A percentile compares a stretch with the other conserved stretches of the same genome.
Conservation (phyloP, 139 green algal species). For the Pleodorina starrii region DNA sequence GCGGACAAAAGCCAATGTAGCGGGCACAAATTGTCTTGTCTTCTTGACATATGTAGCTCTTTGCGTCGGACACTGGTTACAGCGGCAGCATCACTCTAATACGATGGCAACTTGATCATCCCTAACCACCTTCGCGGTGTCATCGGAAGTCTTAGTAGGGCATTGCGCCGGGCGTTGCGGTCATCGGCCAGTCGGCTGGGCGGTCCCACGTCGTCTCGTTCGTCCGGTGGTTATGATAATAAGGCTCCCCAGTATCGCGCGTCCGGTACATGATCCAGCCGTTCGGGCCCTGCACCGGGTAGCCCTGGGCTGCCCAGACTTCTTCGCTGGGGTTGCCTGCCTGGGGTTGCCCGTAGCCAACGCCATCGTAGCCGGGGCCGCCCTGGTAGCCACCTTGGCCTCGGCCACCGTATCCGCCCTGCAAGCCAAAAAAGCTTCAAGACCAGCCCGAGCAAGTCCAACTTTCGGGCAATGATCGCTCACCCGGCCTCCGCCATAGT, state of each 20-base stretch:
- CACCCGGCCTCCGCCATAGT: conserved; percentile 31
- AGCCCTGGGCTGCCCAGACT: conserved; percentile 71
- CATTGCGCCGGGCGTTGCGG: too few species aligned
- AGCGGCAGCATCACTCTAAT: conserved; percentile 26
- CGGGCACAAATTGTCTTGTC: neutral
- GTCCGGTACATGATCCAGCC: conserved; percentile 81
- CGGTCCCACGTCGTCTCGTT: conserved; percentile 48
- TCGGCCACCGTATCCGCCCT: conserved; percentile 48
- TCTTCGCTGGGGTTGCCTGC: conserved; percentile 60
- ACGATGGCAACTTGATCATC: conserved; percentile 13
- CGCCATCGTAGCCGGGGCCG: conserved; percentile 39
- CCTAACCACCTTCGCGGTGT: conserved; percentile 27
- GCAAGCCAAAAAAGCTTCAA: neutral
- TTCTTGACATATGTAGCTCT: conserved; percentile 10
- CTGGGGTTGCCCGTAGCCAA: conserved; percentile 14
- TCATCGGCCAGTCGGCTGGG: conserved; percentile 32
- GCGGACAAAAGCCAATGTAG: neutral
- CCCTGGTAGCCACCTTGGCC: conserved; percentile 41
- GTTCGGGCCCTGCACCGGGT: conserved; percentile 76
- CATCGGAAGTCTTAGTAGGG: neutral
- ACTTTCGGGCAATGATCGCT: neutral
- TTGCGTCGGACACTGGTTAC: conserved; percentile 3
- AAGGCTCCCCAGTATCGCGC: conserved; percentile 76
- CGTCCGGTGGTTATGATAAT: conserved; percentile 77
- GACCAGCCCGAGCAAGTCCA: neutral